Conservation (phyloP, 1,139 yeast species). For the Pichia sp. region DNA sequence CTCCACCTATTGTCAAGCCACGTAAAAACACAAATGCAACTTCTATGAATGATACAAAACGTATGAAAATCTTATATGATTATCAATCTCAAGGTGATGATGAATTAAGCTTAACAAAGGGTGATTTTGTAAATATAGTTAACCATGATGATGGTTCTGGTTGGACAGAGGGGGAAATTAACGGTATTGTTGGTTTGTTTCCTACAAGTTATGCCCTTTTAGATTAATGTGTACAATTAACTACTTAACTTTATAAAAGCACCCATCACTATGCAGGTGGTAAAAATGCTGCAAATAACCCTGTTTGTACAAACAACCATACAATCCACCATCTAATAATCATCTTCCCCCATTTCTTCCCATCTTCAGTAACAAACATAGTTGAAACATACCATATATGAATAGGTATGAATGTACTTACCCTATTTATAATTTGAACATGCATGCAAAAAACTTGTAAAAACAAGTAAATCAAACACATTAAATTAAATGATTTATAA, state of each 20-base stretch:
- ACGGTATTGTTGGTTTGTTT: slow-evolving; percentile 68
- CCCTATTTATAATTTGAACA: slow-evolving; percentile 77
- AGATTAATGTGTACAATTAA: background rate
- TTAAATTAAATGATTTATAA: slow-evolving; percentile 22
- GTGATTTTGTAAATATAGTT: slow-evolving; percentile 60
- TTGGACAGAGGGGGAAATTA: slow-evolving; percentile 89
- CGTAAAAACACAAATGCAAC: slow-evolving; percentile 63
- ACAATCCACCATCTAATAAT: slow-evolving; percentile 40
- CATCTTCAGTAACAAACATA: background rate
- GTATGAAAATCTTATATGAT: slow-evolving; percentile 71
- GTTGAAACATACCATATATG: slow-evolving; percentile 61
- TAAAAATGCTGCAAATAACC: slow-evolving; percentile 56
- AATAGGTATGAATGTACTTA: slow-evolving; percentile 70
- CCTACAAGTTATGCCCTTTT: slow-evolving; percentile 67
- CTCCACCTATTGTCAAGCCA: slow-evolving; percentile 69
- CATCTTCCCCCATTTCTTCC: slow-evolving; percentile 21
- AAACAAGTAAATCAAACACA: slow-evolving; percentile 39
- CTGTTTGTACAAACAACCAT: slow-evolving; percentile 56
- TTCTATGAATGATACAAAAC: slow-evolving; percentile 27
- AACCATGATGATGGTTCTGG: slow-evolving; percentile 83
- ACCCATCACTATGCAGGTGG: slow-evolving; percentile 55
- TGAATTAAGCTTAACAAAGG: slow-evolving; percentile 65
- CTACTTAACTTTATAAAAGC: too few species aligned
- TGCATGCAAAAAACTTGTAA: slow-evolving; percentile 52
- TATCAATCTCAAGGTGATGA: slow-evolving; percentile 79